phyloP scores from a whole-genome alignment of 352 stramenopile genomes.

The Globisporangium carolinianum region DNA sequence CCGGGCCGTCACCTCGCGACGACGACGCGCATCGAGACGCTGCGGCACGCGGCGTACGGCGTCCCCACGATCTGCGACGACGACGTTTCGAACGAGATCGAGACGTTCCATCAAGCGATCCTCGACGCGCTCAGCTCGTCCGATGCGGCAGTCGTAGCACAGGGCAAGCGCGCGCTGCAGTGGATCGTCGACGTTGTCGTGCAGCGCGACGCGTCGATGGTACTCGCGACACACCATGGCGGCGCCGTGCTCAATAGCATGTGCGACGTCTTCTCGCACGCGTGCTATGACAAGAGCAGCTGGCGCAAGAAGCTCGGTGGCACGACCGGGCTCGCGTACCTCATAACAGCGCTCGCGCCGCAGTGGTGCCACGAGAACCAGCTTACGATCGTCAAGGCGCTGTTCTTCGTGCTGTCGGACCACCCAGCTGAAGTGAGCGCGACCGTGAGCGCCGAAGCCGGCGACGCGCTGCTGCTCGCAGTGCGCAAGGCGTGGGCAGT shows the following conservation, averaged over 20 bases:
- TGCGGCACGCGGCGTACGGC: slow-evolving; percentile 70
- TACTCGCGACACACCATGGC: slow-evolving; percentile 38
- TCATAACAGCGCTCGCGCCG: slow-evolving; percentile 56
- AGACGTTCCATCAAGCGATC: slow-evolving; percentile 55
- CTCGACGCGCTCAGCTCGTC: slow-evolving; percentile 59
- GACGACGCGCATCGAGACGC: slow-evolving; percentile 69
- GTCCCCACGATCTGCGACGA: slow-evolving; percentile 46
- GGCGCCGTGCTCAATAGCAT: slow-evolving; percentile 72
- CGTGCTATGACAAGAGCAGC: slow-evolving; percentile 81
- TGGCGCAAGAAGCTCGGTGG: slow-evolving; percentile 82
- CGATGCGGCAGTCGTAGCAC: slow-evolving; percentile 48
- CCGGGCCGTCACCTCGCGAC: slow-evolving; percentile 73
- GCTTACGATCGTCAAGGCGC: slow-evolving; percentile 69
- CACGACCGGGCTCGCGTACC: slow-evolving; percentile 53
- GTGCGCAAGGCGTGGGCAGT: slow-evolving; percentile 56
- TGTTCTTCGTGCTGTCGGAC: slow-evolving; percentile 86
- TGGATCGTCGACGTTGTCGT: slow-evolving; percentile 50
- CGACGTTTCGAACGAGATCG: slow-evolving; percentile 51
- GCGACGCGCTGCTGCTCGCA: slow-evolving; percentile 45
- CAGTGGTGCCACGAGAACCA: slow-evolving; percentile 87
- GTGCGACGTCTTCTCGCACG: slow-evolving; percentile 76
- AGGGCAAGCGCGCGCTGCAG: slow-evolving; percentile 37
- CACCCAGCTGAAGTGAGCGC: slow-evolving; percentile 79
- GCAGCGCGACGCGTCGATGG: slow-evolving; percentile 23
- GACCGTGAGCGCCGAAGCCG: slow-evolving; percentile 67